Evolutionary conservation across 345 rosid genomes (phyloP).

Genomic region (Eucalyptus albens): DNA sequence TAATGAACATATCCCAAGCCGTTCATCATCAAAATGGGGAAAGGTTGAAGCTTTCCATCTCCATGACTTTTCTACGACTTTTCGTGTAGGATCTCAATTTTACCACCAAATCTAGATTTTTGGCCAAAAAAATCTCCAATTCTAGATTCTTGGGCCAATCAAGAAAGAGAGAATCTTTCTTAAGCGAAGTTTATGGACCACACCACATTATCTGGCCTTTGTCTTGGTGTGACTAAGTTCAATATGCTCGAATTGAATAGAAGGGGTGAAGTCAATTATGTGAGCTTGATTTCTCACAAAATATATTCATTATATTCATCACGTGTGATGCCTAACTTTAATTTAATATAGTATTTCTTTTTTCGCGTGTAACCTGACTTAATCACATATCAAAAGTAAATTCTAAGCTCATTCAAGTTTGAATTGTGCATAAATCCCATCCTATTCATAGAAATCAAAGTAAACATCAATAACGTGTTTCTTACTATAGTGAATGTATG

Average conservation of each 20-base stretch:
- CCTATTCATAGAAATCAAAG: not conserved
- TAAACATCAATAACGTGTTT: not conserved
- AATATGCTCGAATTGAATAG: not conserved
- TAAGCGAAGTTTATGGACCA: not conserved
- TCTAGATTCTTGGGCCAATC: not conserved
- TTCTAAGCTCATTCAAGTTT: not conserved
- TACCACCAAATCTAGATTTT: not conserved
- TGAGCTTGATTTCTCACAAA: not conserved
- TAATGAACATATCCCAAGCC: not conserved
- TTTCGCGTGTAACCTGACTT: too few species aligned
- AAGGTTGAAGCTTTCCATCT: not conserved
- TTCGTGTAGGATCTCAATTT: not conserved
- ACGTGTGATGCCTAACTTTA: too few species aligned
- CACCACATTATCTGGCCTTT: not conserved
- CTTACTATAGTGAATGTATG: not conserved
- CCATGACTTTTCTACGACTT: not conserved
- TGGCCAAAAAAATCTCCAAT: not conserved
- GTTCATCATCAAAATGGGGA: not conserved
- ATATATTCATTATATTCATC: too few species aligned
- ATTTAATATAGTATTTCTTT: not conserved
- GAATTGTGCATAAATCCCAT: too few species aligned
- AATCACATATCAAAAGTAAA: not conserved
- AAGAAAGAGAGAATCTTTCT: not conserved
- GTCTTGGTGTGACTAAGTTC: not conserved
- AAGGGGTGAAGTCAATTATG: not conserved